A percentile compares a stretch with the other conserved stretches of the same genome.
Evolutionary conservation across 2,329 filamentous ascomycete species (phyloP).

Genomic region (Claviceps monticola): DNA sequence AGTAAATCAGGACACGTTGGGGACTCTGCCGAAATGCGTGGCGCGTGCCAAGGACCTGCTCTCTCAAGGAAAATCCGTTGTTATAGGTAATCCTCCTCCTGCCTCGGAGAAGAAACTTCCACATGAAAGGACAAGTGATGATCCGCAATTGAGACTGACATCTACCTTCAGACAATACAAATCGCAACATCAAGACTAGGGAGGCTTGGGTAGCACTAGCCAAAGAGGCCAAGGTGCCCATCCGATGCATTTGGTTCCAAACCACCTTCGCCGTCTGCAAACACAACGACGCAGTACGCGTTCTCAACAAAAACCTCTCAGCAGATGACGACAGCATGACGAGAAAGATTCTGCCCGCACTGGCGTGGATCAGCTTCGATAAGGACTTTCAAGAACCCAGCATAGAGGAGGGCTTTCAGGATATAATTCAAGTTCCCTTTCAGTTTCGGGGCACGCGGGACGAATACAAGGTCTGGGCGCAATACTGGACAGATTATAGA

Average conservation of each 20-base stretch:
- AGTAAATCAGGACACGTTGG: slow-evolving; percentile 82
- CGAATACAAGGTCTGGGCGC: slow-evolving; percentile 57
- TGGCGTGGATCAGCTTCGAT: slow-evolving; percentile 68
- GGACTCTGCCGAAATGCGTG: slow-evolving; percentile 56
- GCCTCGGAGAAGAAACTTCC: slow-evolving; percentile 5
- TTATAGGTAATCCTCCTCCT: slow-evolving; percentile 48
- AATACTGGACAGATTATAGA: slow-evolving; percentile 53
- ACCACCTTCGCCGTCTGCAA: slow-evolving; percentile 55
- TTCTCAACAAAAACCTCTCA: slow-evolving; percentile 59
- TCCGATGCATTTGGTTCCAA: slow-evolving; percentile 78
- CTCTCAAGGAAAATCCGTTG: slow-evolving; percentile 52
- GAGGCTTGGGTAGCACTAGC: slow-evolving; percentile 69
- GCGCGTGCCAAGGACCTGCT: slow-evolving; percentile 57
- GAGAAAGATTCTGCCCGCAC: slow-evolving; percentile 53
- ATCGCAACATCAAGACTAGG: slow-evolving; percentile 65
- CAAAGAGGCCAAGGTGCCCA: slow-evolving; percentile 52
- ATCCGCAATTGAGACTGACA: neutral
- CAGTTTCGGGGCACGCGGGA: slow-evolving; percentile 56
- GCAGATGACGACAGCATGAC: slow-evolving; percentile 53
- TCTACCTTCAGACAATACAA: slow-evolving; percentile 71
- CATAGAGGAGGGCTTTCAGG: slow-evolving; percentile 66
- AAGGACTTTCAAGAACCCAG: slow-evolving; percentile 61
- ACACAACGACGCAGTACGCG: slow-evolving; percentile 79
- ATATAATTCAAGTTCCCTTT: slow-evolving; percentile 66
- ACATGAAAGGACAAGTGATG: neutral